Evolutionary conservation across 805 yeast genomes (phyloP).

Genomic region (Cyberlindnera xylosilytica): DNA sequence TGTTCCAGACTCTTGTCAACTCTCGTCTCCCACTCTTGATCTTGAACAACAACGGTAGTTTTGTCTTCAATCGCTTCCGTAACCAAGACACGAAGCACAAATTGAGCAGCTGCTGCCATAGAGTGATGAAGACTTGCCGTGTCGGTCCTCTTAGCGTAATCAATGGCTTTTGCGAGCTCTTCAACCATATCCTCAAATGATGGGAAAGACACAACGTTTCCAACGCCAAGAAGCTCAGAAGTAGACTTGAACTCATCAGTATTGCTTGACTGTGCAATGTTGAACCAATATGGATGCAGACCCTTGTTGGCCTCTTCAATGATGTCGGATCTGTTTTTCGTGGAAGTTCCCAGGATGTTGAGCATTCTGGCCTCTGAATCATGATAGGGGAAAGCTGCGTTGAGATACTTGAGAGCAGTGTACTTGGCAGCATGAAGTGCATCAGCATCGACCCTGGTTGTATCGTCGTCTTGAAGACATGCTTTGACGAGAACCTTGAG

Average conservation of each 20-base stretch:
- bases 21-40: slow-evolving; percentile 72
- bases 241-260: slow-evolving; percentile 42
- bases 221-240: slow-evolving; percentile 39
- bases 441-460: slow-evolving; percentile 26
- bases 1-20: slow-evolving; percentile 64
- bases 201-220: slow-evolving; percentile 50
- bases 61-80: slow-evolving; percentile 58
- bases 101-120: slow-evolving; percentile 44
- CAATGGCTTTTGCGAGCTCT: slow-evolving; percentile 29
- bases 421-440: slow-evolving; percentile 53
- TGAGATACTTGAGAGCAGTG: slow-evolving; percentile 61
- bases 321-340: slow-evolving; percentile 62
- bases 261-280: slow-evolving; percentile 45
- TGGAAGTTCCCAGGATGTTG: slow-evolving; percentile 61
- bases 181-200: slow-evolving; percentile 40
- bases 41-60: slow-evolving; percentile 56
- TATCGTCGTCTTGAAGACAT: slow-evolving; percentile 35
- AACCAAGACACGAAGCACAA: slow-evolving; percentile 55
- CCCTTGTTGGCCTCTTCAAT: slow-evolving; percentile 80
- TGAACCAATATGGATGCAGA: slow-evolving; percentile 79
- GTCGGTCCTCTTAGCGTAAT: slow-evolving; percentile 21
- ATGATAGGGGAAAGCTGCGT: slow-evolving; percentile 59
- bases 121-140: slow-evolving; percentile 31
- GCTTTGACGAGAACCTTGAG: slow-evolving; percentile 39
- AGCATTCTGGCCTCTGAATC: slow-evolving; percentile 67